phyloP scores from a whole-genome alignment of 2,329 filamentous ascomycete genomes.

The Dactylellina parvicollis region DNA sequence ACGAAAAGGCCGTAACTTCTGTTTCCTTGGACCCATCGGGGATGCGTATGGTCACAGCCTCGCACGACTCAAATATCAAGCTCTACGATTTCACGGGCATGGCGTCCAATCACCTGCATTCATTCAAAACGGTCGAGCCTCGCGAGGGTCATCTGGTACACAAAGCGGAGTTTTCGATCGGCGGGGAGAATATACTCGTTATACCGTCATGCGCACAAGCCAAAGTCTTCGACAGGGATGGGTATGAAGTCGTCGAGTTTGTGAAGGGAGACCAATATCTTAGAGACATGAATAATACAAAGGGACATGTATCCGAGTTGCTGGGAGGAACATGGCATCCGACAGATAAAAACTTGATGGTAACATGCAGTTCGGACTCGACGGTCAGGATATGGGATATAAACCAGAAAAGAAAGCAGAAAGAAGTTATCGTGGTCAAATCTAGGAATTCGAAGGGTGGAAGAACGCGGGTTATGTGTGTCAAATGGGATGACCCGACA shows the following conservation, averaged over 20 bases:
- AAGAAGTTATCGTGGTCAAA: conserved; percentile 94
- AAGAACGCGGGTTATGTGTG: conserved; percentile 90
- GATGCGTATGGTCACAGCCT: conserved; percentile 85
- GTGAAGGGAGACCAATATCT: conserved; percentile 99
- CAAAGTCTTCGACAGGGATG: conserved; percentile 87
- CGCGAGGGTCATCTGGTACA: conserved; percentile 86
- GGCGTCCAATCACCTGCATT: conserved; percentile 91
- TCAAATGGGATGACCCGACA: conserved; percentile 78
- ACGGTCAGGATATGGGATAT: conserved; percentile 97
- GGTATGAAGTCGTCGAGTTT: conserved; percentile 84
- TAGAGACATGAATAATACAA: conserved; percentile 96
- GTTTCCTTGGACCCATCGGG: conserved; percentile 86
- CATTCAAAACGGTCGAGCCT: conserved; percentile 92
- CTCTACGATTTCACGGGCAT: conserved; percentile 95
- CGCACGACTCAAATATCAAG: conserved; percentile 88
- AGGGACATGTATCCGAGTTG: conserved; percentile 92
- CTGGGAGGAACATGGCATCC: conserved; percentile 92
- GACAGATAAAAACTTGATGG: conserved; percentile 81
- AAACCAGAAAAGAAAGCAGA: conserved; percentile 87
- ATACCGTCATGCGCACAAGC: conserved; percentile 89
- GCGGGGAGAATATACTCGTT: conserved; percentile 71
- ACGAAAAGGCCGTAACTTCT: conserved; percentile 85
- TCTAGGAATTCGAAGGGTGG: conserved; percentile 89
- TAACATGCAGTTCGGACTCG: conserved; percentile 93
- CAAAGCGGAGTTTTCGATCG: conserved; percentile 75